Evolutionary conservation across 2,329 filamentous ascomycete species (phyloP).

Genomic region (Fusarium sp.): DNA sequence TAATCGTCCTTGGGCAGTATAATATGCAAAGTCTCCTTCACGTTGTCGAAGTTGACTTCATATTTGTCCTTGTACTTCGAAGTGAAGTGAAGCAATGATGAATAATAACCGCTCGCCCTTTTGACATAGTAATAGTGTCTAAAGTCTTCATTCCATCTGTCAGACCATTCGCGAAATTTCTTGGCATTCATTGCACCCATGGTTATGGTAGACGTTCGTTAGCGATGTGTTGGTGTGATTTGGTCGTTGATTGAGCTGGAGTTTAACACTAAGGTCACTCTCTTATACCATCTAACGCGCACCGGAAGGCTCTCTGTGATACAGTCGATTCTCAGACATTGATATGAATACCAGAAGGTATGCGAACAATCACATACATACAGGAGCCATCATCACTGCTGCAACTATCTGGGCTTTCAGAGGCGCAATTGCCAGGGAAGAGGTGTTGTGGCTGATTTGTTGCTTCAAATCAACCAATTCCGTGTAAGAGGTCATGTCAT

Average conservation of each 20-base stretch:
- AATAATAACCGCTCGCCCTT: fast-evolving
- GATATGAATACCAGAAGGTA: fast-evolving
- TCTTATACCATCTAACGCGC: neutral
- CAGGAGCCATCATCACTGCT: neutral
- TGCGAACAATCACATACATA: neutral
- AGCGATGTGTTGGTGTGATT: fast-evolving
- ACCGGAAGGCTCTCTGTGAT: neutral
- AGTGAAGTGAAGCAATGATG: neutral
- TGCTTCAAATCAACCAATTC: fast-evolving
- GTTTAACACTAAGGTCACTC: fast-evolving
- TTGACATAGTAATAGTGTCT: neutral
- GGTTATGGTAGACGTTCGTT: neutral
- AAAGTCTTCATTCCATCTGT: neutral
- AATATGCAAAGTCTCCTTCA: neutral
- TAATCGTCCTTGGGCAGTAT: neutral
- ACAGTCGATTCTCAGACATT: neutral
- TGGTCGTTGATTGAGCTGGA: fast-evolving
- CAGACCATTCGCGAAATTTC: neutral
- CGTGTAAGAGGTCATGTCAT: fast-evolving
- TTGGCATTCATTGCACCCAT: neutral
- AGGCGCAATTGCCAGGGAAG: fast-evolving
- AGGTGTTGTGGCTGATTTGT: fast-evolving
- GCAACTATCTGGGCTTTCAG: fast-evolving
- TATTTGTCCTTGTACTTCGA: neutral
- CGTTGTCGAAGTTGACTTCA: neutral